Base-by-base conservation (phyloP, 2,329 filamentous ascomycete genomes). In the Talaromyces rugulosus region DNA sequence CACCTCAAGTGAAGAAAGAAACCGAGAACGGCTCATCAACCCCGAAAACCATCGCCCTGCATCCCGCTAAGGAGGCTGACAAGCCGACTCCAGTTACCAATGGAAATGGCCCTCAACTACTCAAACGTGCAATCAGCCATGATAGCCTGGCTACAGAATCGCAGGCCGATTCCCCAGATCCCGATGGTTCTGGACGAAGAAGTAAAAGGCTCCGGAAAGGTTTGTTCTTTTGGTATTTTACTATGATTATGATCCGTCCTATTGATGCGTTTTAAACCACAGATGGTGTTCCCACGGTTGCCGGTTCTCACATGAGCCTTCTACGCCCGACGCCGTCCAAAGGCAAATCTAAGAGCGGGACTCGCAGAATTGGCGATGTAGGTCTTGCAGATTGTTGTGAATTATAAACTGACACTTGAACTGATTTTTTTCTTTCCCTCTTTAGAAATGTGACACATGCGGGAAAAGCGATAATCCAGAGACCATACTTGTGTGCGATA, bases 221-320 rank as follows among this genome's bases (percentile, higher is more conserved):
- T 89, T 82, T 71, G 83, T 76, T 30, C 27, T 33, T n/a, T 12
- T 23, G 27, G 8, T 28, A 51, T 31, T 33, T 40, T 47, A 54
- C 50, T 28, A 27, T 23, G 18, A 42, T 54, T 12, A 44, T 31
- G 30, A 42, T 36, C 23, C 42, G 27, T 47, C 11, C 30, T 58
- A 52, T 44, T 65, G 23, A 65, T 36, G 40, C 23, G 28, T n/a
- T 18, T 18, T 33, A 56, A 28, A 60, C 62, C 52, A 59, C 67
- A 79, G 75, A 86, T 73, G 77, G 77, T 51, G 80, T 83, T 40
- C 92, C 94, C 51, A 96, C 91, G 36, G 92, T 99, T 67, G 92
- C 92, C 66, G 95, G 95, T 60, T 98, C 94, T 58, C 92, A 98
- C 78, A 98, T 98, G 92, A 95, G 91, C 64, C 86, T 94, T 70